Percentiles rank a stretch among this genome's conserved stretches.
phyloP scores from a whole-genome alignment of 2,329 filamentous ascomycete species.

The Microdochium nivale region DNA sequence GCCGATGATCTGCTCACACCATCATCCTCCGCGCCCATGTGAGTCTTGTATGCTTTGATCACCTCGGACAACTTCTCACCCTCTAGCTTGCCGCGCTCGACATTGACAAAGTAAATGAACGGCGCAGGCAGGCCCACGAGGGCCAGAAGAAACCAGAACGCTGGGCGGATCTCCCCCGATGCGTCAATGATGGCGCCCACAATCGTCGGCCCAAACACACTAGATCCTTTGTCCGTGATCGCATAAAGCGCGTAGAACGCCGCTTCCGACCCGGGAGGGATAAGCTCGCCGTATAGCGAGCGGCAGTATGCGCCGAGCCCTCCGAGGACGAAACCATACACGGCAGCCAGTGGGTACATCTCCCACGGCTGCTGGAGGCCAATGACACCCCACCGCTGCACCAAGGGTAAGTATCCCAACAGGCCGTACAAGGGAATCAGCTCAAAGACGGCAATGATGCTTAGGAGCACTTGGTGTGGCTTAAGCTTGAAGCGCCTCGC shows the following conservation, averaged over 20 bases:
- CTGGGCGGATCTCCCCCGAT: slow-evolving; percentile 71
- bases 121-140: slow-evolving; percentile 81
- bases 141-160: slow-evolving; percentile 84
- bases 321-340: slow-evolving; percentile 93
- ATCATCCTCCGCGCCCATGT: slow-evolving; percentile 11
- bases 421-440: slow-evolving; percentile 88
- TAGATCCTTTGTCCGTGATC: slow-evolving; percentile 94
- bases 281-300: slow-evolving; percentile 84
- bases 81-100: slow-evolving; percentile 67
- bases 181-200: slow-evolving; percentile 87
- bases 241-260: slow-evolving; percentile 96
- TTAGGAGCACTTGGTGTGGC: slow-evolving; percentile 81
- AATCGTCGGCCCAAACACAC: slow-evolving; percentile 87
- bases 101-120: slow-evolving; percentile 76
- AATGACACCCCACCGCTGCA: slow-evolving; percentile 64
- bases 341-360: slow-evolving; percentile 85
- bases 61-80: slow-evolving; percentile 54
- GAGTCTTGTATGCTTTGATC: slow-evolving; percentile 42
- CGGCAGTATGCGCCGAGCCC: slow-evolving; percentile 88
- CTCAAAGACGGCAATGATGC: slow-evolving; percentile 87
- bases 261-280: slow-evolving; percentile 88
- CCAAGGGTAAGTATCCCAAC: slow-evolving; percentile 74
- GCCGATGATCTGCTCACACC: neutral
- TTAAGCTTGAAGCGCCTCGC: slow-evolving; percentile 60
- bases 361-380: slow-evolving; percentile 94